These are phyloP conservation scores for Alternaria sp. DNA, from an alignment of 2,329 filamentous ascomycete genomes.

Conservation along the genomic window DNA sequence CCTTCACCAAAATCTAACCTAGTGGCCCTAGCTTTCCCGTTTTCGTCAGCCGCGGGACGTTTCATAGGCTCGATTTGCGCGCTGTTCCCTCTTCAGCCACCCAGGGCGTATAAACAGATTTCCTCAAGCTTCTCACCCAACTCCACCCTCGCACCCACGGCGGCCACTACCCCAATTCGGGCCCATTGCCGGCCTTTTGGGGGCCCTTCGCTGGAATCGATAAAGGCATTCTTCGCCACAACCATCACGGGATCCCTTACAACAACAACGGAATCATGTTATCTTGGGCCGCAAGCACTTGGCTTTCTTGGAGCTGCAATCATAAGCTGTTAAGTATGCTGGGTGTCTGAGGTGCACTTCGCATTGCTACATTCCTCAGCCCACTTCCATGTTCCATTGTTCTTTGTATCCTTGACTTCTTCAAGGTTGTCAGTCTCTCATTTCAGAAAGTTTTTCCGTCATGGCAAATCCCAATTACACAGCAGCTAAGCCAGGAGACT, in stretches of 20 bases:
- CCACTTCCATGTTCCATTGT: neutral
- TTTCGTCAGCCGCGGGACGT: neutral
- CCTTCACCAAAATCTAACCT: neutral
- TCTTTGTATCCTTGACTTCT: neutral
- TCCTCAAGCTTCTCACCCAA: neutral
- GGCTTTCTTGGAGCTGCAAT: neutral
- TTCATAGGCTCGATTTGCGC: neutral
- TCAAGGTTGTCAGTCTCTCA: neutral
- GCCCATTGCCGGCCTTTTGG: neutral
- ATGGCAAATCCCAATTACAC: constrained; percentile 1
- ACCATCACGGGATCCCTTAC: neutral
- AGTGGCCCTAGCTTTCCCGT: neutral
- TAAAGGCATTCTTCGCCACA: neutral
- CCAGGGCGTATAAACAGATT: neutral
- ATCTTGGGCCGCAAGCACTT: neutral
- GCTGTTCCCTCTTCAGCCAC: neutral
- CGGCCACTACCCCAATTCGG: neutral
- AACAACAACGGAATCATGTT: neutral
- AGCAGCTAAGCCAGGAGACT: constrained; percentile 21
- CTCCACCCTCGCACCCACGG: neutral
- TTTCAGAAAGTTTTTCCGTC: neutral
- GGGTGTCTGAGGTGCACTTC: neutral
- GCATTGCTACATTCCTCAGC: neutral
- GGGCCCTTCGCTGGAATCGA: neutral
- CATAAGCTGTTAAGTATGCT: neutral